Evolutionary conservation across 345 rosid species (phyloP).

Genomic region (Pugionium cornutum): DNA sequence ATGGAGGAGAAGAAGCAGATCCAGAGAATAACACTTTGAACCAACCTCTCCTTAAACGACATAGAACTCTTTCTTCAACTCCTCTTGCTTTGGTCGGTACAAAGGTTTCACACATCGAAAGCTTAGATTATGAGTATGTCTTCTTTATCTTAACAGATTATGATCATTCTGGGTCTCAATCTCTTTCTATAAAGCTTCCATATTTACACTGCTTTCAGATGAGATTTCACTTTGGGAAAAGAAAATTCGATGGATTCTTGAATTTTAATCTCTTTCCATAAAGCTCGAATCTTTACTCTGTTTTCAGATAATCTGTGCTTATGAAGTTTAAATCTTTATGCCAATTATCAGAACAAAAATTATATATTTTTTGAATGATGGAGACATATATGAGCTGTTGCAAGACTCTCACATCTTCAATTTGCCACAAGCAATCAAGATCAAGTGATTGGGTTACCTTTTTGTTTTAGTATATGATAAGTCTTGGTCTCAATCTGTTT

Average conservation of each 20-base stretch:
- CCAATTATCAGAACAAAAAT: background rate
- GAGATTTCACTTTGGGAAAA: background rate
- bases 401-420: conserved; percentile 19
- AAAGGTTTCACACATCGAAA: conserved; percentile 85
- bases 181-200: background rate
- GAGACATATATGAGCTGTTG: conserved; percentile 17
- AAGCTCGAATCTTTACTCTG: background rate
- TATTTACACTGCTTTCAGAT: background rate
- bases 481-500: conserved; percentile 12
- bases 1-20: conserved; percentile 40
- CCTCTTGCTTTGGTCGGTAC: conserved; percentile 87
- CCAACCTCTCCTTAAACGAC: conserved; percentile 79
- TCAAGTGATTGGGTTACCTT: conserved; percentile 19
- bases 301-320: background rate
- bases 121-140: conserved; percentile 86
- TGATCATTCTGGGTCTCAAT: too few relatives aligned
- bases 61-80: conserved; percentile 69
- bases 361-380: background rate
- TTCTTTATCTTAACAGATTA: conserved; percentile 1
- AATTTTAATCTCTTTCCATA: background rate
- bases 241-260: background rate
- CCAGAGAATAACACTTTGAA: conserved; percentile 43
- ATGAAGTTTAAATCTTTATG: background rate
- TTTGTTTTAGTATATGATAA: conserved; percentile 1
- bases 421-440: conserved; percentile 26